A percentile compares a stretch with the other conserved stretches of the same genome.
Evolutionary conservation across 2,329 filamentous ascomycete genomes (phyloP).

Genomic region (Phoma sp.): DNA sequence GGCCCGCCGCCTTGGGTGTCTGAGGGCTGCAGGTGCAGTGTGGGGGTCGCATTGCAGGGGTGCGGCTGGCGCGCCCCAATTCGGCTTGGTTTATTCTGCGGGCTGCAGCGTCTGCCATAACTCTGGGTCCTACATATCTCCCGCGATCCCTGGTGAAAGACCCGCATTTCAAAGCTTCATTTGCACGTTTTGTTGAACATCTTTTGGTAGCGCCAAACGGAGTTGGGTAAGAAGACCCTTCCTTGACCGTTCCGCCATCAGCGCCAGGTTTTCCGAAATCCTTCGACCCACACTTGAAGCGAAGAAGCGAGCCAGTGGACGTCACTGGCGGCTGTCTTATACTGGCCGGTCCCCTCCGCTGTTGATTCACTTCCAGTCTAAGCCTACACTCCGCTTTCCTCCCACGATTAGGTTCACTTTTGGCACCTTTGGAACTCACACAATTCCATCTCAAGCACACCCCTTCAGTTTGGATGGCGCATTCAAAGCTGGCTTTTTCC

Average conservation of each 20-base stretch:
- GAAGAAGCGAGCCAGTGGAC: constrained; percentile 15
- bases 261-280: constrained; percentile 18
- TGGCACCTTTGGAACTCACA: neutral
- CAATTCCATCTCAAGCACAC: neutral
- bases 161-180: constrained; percentile 24
- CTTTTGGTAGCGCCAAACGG: constrained; percentile 3
- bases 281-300: constrained; percentile 19
- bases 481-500: constrained; percentile 27
- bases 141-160: constrained; percentile 15
- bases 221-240: constrained; percentile 5
- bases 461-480: constrained; percentile 44
- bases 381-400: neutral
- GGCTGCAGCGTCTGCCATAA: constrained; percentile 18
- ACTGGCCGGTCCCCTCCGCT: constrained; percentile 8
- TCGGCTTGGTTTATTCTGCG: neutral
- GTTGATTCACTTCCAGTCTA: neutral
- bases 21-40: constrained; percentile 29
- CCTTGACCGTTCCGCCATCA: constrained; percentile 11
- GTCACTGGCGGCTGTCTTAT: constrained; percentile 15
- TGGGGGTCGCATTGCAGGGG: constrained; percentile 30
- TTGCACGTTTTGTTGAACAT: constrained; percentile 17
- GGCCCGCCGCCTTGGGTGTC: constrained; percentile 3
- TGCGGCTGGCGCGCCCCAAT: constrained; percentile 3
- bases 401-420: neutral
- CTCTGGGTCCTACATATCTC: constrained; percentile 24